Evolutionary conservation across 495 filamentous ascomycete species (phyloP), one percentile per base, ranked within the genome.

Genomic region (Trichoderma reesei): DNA sequence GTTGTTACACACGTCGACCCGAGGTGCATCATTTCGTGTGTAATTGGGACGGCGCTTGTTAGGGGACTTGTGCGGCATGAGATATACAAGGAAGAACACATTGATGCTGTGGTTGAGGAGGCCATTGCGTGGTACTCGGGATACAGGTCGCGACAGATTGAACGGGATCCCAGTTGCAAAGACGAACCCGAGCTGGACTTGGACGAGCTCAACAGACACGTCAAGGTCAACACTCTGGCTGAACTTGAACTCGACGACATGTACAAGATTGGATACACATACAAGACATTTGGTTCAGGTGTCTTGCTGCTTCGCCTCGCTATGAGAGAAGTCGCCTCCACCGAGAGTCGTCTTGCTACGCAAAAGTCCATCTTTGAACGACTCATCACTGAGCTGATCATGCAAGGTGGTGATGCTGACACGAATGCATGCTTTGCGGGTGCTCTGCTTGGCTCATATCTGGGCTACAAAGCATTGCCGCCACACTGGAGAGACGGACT

Each of bases 401-500:
- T 80, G 76, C 63, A 72, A 11, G 79, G 77, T 7, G 79, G 79
- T 0, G 79, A 82, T 65, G 76, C 79, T 4, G 79, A 82, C 54
- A 82, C 79, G 0, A 82, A 82, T 66, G 79, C 75, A 10, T 79
- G 75, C 59, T 75, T 77, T 66, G 78, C 78, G 2, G 79, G 78
- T 1, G 78, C 78, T 0, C 60, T 82, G 2, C 38, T 81, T 10
- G 79, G 79, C 0, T 74, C 67, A 5, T 78, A 71, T 65, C 46
- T 79, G 26, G 79, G 79, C 8, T 78, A 76, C 65, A 67, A 62
- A 34, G 68, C 63, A 1, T 63, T 81, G 14, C 78, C 79, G 8
- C 66, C 69, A 31, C 72, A 76, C 44, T 81, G 79, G 79, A 71
- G 71, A 38, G 64, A 76, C 51, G 79, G 79, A 13, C 63, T 82